Percentiles rank a stretch among this genome's conserved stretches.
phyloP scores from a whole-genome alignment of 75 land plant genomes.

The Pinus tabuliformis region DNA sequence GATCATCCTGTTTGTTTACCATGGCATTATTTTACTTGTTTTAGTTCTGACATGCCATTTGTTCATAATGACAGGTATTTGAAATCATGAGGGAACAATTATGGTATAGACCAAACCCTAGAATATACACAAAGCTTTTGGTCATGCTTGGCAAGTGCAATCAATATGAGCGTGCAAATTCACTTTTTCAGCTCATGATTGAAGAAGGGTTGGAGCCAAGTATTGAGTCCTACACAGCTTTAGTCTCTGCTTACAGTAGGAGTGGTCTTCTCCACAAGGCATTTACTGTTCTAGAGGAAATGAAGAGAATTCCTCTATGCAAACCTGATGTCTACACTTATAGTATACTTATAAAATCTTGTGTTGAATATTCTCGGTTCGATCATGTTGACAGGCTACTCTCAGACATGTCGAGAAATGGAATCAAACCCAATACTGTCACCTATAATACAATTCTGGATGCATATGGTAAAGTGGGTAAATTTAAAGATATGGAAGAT shows the following conservation, averaged over 20 bases:
- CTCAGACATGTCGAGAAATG: constrained; percentile 53
- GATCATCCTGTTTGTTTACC: not conserved
- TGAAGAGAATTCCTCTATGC: constrained; percentile 55
- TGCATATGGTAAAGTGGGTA: constrained; percentile 82
- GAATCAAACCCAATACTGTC: constrained; percentile 70
- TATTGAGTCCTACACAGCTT: constrained; percentile 67
- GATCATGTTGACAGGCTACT: constrained; percentile 51
- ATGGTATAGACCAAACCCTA: constrained; percentile 75
- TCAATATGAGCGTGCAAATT: constrained; percentile 65
- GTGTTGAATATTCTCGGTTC: constrained; percentile 45
- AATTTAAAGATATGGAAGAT: constrained; percentile 68
- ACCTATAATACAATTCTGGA: constrained; percentile 82
- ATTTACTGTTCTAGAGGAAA: constrained; percentile 52
- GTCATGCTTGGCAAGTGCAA: constrained; percentile 90
- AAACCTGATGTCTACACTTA: constrained; percentile 82
- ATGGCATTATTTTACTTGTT: not conserved
- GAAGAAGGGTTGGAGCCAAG: constrained; percentile 63
- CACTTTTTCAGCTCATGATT: constrained; percentile 57
- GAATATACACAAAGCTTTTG: constrained; percentile 69
- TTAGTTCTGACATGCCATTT: constrained; percentile 2
- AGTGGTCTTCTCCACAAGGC: constrained; percentile 66
- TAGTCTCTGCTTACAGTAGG: constrained; percentile 74
- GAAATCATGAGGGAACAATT: constrained; percentile 73
- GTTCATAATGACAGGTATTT: constrained; percentile 61
- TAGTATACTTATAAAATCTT: constrained; percentile 77